Evolutionary conservation across 2,329 filamentous ascomycete genomes (phyloP).

Genomic region (Pseudogymnoascus sp.): DNA sequence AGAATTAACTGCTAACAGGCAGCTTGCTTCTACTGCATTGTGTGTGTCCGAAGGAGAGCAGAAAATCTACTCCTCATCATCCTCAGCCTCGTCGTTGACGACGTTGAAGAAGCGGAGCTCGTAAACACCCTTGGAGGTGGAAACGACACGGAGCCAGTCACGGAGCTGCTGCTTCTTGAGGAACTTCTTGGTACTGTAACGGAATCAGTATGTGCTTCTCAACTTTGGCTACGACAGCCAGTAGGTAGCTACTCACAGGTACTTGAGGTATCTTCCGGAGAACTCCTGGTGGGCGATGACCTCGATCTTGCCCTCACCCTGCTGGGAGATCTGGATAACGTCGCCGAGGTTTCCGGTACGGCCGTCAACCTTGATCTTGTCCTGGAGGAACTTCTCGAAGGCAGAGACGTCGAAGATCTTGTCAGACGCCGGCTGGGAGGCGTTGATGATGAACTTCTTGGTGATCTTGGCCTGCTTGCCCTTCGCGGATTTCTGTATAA

Average conservation of each 20-base stretch:
- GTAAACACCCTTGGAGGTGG: conserved; percentile 96
- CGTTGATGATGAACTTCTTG: conserved; percentile 89
- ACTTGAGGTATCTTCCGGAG: conserved; percentile 98
- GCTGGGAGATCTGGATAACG: conserved; percentile 78
- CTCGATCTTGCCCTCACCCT: conserved; percentile 96
- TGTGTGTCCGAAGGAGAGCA: conserved; percentile 3
- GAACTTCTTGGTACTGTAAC: conserved; percentile 94
- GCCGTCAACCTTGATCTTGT: conserved; percentile 99
- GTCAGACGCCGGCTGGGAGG: conserved; percentile 93
- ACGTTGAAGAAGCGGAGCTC: conserved; percentile 99
- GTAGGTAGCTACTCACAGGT: conserved; percentile 61
- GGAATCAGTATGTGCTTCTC: conserved; percentile 18
- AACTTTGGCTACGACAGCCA: not conserved
- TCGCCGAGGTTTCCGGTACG: conserved; percentile 97
- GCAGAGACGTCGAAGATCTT: conserved; percentile 99
- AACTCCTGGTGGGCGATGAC: conserved; percentile 96
- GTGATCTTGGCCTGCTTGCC: conserved; percentile 67
- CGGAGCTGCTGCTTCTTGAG: conserved; percentile 99
- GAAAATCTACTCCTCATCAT: conserved; percentile 86
- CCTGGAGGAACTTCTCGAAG: conserved; percentile 99
- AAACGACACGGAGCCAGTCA: conserved; percentile 99
- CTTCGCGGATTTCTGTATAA: conserved; percentile 47
- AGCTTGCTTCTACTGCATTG: conserved; percentile 3
- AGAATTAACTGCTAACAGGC: conserved; percentile 8
- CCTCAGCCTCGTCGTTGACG: conserved; percentile 93